A percentile compares a stretch with the other conserved stretches of the same genome.
phyloP scores from a whole-genome alignment of 495 filamentous ascomycete species.

The Aspergillus biplanus region DNA sequence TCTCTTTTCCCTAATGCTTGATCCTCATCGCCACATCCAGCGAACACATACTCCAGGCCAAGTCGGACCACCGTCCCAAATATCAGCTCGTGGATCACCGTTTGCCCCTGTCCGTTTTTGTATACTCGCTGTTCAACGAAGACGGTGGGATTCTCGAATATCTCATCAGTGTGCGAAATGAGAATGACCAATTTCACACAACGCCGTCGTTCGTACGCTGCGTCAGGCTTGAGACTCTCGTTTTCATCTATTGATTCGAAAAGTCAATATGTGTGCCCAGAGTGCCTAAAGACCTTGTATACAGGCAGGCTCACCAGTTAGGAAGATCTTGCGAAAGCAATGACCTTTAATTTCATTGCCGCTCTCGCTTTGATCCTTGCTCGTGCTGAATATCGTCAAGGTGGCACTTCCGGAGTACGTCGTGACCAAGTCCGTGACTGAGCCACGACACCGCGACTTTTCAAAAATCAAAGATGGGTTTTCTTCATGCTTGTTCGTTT shows the following conservation, averaged over 20 bases:
- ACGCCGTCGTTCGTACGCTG: constrained; percentile 3
- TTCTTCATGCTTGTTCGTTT: not conserved
- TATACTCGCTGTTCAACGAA: constrained; percentile 21
- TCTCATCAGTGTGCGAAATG: constrained; percentile 19
- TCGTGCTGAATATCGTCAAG: constrained; percentile 22
- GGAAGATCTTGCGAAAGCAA: constrained; percentile 22
- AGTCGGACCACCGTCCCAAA: constrained; percentile 17
- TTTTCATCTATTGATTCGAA: constrained; percentile 12
- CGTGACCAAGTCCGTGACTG: constrained; percentile 13
- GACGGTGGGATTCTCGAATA: constrained; percentile 15
- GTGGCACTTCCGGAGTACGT: not conserved
- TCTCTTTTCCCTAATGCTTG: constrained; percentile 19
- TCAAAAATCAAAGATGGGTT: constrained; percentile 14
- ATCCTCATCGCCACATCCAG: constrained; percentile 25
- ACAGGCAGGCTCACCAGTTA: constrained; percentile 12
- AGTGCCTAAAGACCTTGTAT: not conserved
- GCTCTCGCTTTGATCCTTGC: constrained; percentile 14
- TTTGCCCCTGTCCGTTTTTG: constrained; percentile 6
- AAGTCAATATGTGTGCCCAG: not conserved
- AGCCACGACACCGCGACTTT: constrained; percentile 13
- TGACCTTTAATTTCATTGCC: constrained; percentile 16
- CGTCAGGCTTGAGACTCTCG: constrained; percentile 15
- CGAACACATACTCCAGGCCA: constrained; percentile 22
- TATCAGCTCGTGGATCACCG: constrained; percentile 18
- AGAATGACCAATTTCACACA: constrained; percentile 19